Conservation (phyloP, 2,329 filamentous ascomycete species). For the Juglanconis oblonga region DNA sequence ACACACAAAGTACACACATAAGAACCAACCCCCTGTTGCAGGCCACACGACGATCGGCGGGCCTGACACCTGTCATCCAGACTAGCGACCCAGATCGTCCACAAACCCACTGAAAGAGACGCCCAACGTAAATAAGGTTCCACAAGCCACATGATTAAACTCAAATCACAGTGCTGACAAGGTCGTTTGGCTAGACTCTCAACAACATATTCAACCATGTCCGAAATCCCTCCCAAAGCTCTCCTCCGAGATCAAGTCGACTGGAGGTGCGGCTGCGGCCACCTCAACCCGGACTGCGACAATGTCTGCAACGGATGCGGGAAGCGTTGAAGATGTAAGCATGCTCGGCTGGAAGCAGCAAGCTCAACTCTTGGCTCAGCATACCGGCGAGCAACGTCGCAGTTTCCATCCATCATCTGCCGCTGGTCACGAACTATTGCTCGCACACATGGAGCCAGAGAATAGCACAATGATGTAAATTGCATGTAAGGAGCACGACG, state of each 20-base stretch:
- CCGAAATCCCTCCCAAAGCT: conserved; percentile 13
- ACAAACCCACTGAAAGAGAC: not conserved
- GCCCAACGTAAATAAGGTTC: not conserved
- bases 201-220: conserved; percentile 4
- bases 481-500: not conserved
- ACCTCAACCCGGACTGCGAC: conserved; percentile 17
- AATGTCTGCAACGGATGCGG: conserved; percentile 14
- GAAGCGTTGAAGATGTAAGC: conserved; percentile 3
- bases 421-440: too few species aligned
- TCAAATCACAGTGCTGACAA: not conserved
- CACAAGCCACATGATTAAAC: not conserved
- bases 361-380: not conserved
- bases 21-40: not conserved
- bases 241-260: conserved; percentile 13
- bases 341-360: not conserved
- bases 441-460: too few species aligned
- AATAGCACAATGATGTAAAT: not conserved
- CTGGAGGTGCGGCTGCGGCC: conserved; percentile 15
- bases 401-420: not conserved
- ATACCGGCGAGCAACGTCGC: not conserved
- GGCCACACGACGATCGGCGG: not conserved
- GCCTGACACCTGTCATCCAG: not conserved
- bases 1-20: too few species aligned
- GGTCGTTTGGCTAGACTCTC: not conserved
- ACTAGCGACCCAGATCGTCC: not conserved